Percentiles rank a stretch among this genome's conserved stretches.
These are phyloP conservation scores for Sodiomyces alkalinus DNA, from an alignment of 2,329 filamentous ascomycete genomes.

Conservation along the genomic window DNA sequence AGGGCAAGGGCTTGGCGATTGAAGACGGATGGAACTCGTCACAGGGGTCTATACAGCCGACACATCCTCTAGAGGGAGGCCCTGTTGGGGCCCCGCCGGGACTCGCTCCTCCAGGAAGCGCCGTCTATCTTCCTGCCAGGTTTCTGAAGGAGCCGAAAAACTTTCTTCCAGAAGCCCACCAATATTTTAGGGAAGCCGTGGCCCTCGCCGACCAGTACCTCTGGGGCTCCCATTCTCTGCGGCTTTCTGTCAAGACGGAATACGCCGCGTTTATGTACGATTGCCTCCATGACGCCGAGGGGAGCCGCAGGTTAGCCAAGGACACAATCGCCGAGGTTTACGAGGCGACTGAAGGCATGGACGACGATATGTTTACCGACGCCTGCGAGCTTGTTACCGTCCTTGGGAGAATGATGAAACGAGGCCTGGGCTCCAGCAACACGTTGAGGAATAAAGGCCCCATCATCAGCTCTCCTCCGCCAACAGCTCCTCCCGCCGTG, in stretches of 20 bases:
- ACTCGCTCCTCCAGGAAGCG: conserved; percentile 24
- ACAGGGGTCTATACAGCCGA: conserved; percentile 29
- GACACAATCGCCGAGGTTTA: conserved; percentile 83
- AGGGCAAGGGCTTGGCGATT: conserved; percentile 33
- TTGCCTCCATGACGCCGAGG: conserved; percentile 69
- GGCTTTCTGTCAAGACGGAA: conserved; percentile 81
- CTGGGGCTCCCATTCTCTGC: conserved; percentile 77
- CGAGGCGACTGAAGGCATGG: conserved; percentile 79
- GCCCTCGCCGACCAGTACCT: conserved; percentile 59
- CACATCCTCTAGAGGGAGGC: conserved; percentile 38
- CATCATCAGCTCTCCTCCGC: conserved; percentile 13
- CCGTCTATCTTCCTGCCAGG: conserved; percentile 16
- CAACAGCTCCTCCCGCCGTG: conserved; percentile 7
- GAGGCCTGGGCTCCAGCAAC: conserved; percentile 36
- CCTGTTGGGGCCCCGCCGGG: conserved; percentile 42
- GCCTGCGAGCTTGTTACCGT: conserved; percentile 78
- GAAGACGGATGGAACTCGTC: conserved; percentile 27
- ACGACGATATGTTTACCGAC: conserved; percentile 89
- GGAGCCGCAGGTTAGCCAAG: conserved; percentile 62
- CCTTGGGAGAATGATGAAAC: conserved; percentile 76
- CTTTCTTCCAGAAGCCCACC: conserved; percentile 69
- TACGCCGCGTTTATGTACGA: conserved; percentile 90
- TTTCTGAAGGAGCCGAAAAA: conserved; percentile 69
- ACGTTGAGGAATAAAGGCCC: conserved; percentile 18
- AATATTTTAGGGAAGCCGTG: conserved; percentile 67